Evolutionary conservation across 2,329 filamentous ascomycete genomes (phyloP).

Genomic region (Penicillium decumbens): DNA sequence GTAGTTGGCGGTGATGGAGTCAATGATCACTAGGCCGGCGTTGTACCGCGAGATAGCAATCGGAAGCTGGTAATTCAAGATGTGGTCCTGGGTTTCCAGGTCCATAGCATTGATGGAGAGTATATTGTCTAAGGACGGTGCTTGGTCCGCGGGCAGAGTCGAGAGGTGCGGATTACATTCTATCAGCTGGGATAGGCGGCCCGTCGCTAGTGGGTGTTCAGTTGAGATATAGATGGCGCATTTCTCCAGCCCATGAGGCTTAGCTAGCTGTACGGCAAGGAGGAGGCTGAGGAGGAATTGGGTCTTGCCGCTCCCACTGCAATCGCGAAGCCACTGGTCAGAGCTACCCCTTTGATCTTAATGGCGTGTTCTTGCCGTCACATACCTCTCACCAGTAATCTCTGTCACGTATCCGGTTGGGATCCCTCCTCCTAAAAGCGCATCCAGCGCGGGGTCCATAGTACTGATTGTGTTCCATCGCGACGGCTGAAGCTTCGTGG

Average conservation of each 20-base stretch:
- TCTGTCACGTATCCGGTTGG: constrained; percentile 79
- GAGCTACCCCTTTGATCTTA: background rate
- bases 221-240: constrained; percentile 92
- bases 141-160: constrained; percentile 34
- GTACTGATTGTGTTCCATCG: constrained; percentile 67
- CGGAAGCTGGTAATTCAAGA: constrained; percentile 86
- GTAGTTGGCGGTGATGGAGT: constrained; percentile 94
- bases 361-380: constrained; percentile 8
- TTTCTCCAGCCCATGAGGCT: constrained; percentile 64
- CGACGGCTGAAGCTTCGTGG: constrained; percentile 31
- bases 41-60: constrained; percentile 71
- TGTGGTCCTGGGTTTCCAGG: constrained; percentile 92
- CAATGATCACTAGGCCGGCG: constrained; percentile 77
- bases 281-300: constrained; percentile 84
- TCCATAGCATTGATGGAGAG: constrained; percentile 80
- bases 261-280: constrained; percentile 74
- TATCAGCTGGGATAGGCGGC: constrained; percentile 75
- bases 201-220: constrained; percentile 78
- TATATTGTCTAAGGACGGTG: constrained; percentile 69
- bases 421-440: constrained; percentile 69
- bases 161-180: constrained; percentile 59
- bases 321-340: constrained; percentile 7
- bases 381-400: constrained; percentile 79
- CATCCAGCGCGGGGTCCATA: constrained; percentile 69
- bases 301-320: constrained; percentile 83